Conservation (phyloP, 148 eudicot species). For the Persicaria maculosa region DNA sequence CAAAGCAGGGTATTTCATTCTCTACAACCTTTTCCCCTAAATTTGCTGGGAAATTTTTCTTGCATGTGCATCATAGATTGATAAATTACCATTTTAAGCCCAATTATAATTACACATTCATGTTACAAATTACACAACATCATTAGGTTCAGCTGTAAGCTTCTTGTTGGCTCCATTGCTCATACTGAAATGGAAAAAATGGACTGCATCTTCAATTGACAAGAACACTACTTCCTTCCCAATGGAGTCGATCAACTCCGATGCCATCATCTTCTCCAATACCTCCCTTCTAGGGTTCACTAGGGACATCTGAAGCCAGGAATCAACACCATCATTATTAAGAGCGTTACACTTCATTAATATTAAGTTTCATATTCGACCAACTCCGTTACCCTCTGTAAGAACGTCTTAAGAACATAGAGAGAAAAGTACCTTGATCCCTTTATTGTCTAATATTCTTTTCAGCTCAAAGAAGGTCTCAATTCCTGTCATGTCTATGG, state of each 20-base stretch:
- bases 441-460: slow-evolving; percentile 40
- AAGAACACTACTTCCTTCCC: slow-evolving; percentile 58
- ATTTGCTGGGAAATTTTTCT: too few relatives aligned
- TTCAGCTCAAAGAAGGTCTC: slow-evolving; percentile 59
- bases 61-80: too few relatives aligned
- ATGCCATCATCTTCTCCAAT: slow-evolving; percentile 55
- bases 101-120: neutral
- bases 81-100: neutral
- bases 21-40: too few relatives aligned
- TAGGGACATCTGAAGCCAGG: slow-evolving; percentile 30
- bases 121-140: neutral
- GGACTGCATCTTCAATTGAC: slow-evolving; percentile 55
- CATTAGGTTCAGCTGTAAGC: neutral
- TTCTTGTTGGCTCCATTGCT: neutral
- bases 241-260: slow-evolving; percentile 53
- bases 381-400: neutral
- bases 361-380: neutral
- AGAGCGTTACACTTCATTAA: neutral
- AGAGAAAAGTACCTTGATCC: slow-evolving; percentile 35
- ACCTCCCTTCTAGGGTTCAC: slow-evolving; percentile 72
- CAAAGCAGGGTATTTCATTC: too few relatives aligned
- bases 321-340: too few relatives aligned
- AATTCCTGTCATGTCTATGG: slow-evolving; percentile 74
- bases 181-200: slow-evolving; percentile 40
- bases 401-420: neutral